A percentile compares a stretch with the other conserved stretches of the same genome.
phyloP scores from a whole-genome alignment of 352 stramenopile genomes.

The Phytophthora fragariae region DNA sequence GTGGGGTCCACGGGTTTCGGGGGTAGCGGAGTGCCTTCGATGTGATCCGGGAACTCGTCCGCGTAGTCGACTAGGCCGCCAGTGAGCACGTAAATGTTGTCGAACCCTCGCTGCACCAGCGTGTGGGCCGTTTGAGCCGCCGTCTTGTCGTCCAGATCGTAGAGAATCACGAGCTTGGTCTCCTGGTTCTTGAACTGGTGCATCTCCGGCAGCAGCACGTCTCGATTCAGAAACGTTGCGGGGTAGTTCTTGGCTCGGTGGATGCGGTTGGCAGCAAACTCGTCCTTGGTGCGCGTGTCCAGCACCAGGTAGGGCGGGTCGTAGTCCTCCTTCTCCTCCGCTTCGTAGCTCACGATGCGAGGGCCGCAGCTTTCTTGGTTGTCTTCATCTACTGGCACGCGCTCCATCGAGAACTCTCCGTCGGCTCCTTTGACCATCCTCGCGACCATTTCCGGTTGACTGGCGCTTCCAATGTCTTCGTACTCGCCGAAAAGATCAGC shows the following conservation, averaged over 20 bases:
- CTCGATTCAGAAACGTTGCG: slow-evolving; percentile 62
- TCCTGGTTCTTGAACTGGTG: slow-evolving; percentile 85
- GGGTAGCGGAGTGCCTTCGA: slow-evolving; percentile 69
- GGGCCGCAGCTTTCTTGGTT: slow-evolving; percentile 48
- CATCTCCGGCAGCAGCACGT: slow-evolving; percentile 77
- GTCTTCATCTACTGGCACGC: slow-evolving; percentile 55
- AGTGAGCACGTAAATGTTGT: slow-evolving; percentile 87
- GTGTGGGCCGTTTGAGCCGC: slow-evolving; percentile 67
- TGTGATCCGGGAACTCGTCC: slow-evolving; percentile 66
- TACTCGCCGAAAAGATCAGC: slow-evolving; percentile 83
- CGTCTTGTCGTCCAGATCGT: slow-evolving; percentile 79
- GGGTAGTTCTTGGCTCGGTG: slow-evolving; percentile 76
- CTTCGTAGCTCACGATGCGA: slow-evolving; percentile 81
- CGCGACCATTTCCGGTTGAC: slow-evolving; percentile 76
- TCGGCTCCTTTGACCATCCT: slow-evolving; percentile 75
- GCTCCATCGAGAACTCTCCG: slow-evolving; percentile 77
- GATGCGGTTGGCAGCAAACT: slow-evolving; percentile 76
- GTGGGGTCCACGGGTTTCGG: slow-evolving; percentile 57
- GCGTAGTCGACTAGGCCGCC: slow-evolving; percentile 73
- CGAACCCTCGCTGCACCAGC: slow-evolving; percentile 82
- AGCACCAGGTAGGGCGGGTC: slow-evolving; percentile 80
- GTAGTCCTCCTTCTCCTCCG: slow-evolving; percentile 80
- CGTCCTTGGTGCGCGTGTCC: slow-evolving; percentile 72
- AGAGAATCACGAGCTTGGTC: slow-evolving; percentile 78
- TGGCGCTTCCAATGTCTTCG: slow-evolving; percentile 57